Base-by-base conservation (phyloP, 192 early-diverging fungal genomes). In the Phycomyces blakesleeanus region DNA sequence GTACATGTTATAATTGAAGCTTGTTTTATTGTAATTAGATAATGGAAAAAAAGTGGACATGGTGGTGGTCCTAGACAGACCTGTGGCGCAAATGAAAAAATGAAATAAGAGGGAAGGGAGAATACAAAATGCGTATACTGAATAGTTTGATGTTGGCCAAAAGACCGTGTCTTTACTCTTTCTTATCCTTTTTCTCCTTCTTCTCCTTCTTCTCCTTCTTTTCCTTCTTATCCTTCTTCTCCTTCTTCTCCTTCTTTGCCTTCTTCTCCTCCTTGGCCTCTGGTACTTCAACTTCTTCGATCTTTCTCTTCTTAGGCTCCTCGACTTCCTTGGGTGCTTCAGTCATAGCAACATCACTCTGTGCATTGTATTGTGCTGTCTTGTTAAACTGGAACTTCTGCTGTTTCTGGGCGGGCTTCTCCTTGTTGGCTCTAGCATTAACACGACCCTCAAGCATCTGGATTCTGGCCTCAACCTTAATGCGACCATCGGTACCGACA, bases 361-460 rank as follows among this genome's bases (percentile, higher is more conserved):
- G 29, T 34, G 44, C 64, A 62, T 79, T 77, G 69, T 86, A 81
- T 59, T 76, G 75, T 11, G 71, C 68, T 18, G 72, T 61, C 29
- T 78, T 76, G 52, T 77, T 78, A 29, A 75, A 81, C 66, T 89
- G 80, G 74, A 82, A 83, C 75, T 84, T 74, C 57, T 82, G 81
- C 56, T 71, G 75, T 64, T 85, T 88, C 64, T 76, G 78, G 44
- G 77, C 77, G 51, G 83, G 82, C 26, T 87, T 88, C 61, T 79
- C 84, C 76, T 90, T 90, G 62, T 84, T 86, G 22, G 85, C 83
- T 63, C 78, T 78, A 54, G 82, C 82, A 22, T 83, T 85, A 55
- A 78, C 85, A 71, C 78, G 89, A 47, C 90, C 90, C 82, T 98
- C 95, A 49, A 98, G 82, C 79, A 94, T 89, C 56, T 92, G 78